A percentile compares a stretch with the other conserved stretches of the same genome.
phyloP scores from a whole-genome alignment of 139 green algal species.

The Parachlorella kessleri region DNA sequence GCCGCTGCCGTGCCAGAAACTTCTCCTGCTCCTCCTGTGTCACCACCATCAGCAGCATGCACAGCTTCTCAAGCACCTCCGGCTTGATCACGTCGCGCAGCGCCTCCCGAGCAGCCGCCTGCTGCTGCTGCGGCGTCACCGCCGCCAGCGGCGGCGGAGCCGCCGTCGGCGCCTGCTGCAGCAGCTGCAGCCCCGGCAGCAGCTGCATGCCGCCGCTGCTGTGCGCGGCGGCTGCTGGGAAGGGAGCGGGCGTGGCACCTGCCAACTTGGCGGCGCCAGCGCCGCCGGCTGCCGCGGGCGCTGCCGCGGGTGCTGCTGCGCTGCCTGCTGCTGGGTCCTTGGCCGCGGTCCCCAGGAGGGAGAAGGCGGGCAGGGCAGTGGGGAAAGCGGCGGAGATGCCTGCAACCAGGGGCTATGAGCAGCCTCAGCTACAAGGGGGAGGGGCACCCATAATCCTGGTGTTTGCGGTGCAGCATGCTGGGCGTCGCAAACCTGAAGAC shows the following conservation, averaged over 20 bases:
- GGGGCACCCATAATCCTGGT: no score
- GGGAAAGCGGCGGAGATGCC: not conserved
- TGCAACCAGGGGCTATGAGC: no score
- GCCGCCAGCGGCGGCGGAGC: not conserved
- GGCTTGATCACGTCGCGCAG: constrained; percentile 40
- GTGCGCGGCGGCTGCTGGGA: not conserved
- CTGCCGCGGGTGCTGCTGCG: not conserved
- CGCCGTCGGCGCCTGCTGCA: not conserved
- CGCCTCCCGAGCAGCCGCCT: constrained; percentile 1
- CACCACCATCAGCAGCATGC: constrained; percentile 37
- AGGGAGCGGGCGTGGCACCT: not conserved
- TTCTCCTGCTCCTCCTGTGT: constrained; percentile 37
- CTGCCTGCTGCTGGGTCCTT: not conserved
- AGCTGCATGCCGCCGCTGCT: not conserved
- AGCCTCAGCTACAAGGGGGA: no score
- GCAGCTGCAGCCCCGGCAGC: constrained; percentile 11
- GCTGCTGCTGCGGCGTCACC: constrained; percentile 14
- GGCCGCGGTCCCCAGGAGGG: constrained; percentile 5
- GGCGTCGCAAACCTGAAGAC: no score
- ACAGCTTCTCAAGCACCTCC: constrained; percentile 46
- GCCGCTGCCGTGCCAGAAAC: no score
- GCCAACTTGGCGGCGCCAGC: not conserved
- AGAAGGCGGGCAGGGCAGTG: not conserved
- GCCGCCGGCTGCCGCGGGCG: not conserved
- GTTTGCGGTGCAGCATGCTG: no score